These are phyloP conservation scores for Colletotrichum cereale DNA, from an alignment of 2,329 filamentous ascomycete genomes.

Conservation along the genomic window DNA sequence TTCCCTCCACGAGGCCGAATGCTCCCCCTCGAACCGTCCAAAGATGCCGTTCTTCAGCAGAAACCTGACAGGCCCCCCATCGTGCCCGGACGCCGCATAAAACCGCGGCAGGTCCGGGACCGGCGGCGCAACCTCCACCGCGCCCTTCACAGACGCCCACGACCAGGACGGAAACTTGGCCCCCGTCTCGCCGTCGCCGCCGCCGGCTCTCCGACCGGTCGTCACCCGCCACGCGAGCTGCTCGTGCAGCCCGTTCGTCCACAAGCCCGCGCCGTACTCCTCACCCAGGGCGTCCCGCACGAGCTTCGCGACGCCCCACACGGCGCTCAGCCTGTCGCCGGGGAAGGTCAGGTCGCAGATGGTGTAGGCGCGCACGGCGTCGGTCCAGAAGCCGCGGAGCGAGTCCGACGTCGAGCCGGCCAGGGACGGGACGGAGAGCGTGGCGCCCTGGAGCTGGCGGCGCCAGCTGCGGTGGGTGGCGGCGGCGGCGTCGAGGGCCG, in stretches of 20 bases:
- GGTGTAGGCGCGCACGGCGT: constrained; percentile 42
- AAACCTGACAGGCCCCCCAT: not conserved
- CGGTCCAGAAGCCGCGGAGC: constrained; percentile 41
- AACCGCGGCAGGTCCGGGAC: not conserved
- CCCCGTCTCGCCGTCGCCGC: not conserved
- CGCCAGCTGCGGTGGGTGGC: constrained; percentile 17
- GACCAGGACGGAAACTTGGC: constrained; percentile 23
- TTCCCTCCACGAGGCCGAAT: not conserved
- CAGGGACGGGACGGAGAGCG: not conserved
- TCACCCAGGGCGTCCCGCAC: constrained; percentile 14
- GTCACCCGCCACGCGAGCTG: constrained; percentile 42
- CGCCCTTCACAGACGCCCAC: constrained; percentile 3
- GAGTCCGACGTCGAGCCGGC: constrained; percentile 1
- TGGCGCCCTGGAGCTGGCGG: constrained; percentile 9
- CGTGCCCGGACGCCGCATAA: not conserved
- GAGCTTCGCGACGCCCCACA: constrained; percentile 42
- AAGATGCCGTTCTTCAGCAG: constrained; percentile 2
- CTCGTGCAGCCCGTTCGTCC: constrained; percentile 37
- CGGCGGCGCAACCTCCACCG: constrained; percentile 1
- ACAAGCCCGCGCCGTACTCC: constrained; percentile 39
- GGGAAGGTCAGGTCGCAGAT: constrained; percentile 38
- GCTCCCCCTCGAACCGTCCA: constrained; percentile 10
- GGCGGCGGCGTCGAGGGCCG: constrained; percentile 18
- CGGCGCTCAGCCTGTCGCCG: constrained; percentile 39
- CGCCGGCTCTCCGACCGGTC: not conserved